phyloP scores from a whole-genome alignment of 768 basidiomycete species.

The Hirschioporus abietinus region DNA sequence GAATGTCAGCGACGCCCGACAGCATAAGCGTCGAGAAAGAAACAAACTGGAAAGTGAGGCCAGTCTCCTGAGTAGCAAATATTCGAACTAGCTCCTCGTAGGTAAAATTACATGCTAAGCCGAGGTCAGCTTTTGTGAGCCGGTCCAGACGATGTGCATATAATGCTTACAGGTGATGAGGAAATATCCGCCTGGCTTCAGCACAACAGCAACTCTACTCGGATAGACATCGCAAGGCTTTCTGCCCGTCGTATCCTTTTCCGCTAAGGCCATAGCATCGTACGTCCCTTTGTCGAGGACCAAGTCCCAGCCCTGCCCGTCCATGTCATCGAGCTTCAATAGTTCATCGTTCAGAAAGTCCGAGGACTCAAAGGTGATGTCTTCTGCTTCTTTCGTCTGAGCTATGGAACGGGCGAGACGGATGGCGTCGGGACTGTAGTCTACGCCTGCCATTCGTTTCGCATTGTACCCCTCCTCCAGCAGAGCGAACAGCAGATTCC shows the following conservation, averaged over 20 bases:
- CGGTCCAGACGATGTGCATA: neutral
- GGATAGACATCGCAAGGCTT: constrained; percentile 60
- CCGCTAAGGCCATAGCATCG: constrained; percentile 75
- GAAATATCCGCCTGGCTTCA: constrained; percentile 65
- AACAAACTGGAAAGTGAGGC: constrained; percentile 61
- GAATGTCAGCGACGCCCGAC: constrained; percentile 6
- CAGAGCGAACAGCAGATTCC: constrained; percentile 67
- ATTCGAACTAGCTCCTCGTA: constrained; percentile 60
- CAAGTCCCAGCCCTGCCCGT: constrained; percentile 55
- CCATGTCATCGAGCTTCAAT: constrained; percentile 14
- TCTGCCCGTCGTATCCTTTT: constrained; percentile 47
- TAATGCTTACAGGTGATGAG: constrained; percentile 76
- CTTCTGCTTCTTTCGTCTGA: constrained; percentile 29
- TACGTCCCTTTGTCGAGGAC: constrained; percentile 86
- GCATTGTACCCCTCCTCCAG: constrained; percentile 59
- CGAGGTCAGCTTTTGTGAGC: neutral
- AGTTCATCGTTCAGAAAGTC: constrained; percentile 59
- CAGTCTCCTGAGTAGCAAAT: constrained; percentile 44
- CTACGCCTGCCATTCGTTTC: constrained; percentile 54
- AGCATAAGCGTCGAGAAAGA: neutral
- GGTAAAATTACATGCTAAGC: constrained; percentile 77
- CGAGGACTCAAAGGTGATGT: constrained; percentile 51
- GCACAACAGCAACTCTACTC: constrained; percentile 42
- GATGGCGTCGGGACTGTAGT: constrained; percentile 73
- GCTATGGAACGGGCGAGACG: constrained; percentile 58